Percentiles rank a stretch among this genome's conserved stretches.
Conservation (phyloP, 2,329 filamentous ascomycete species). For the Colletotrichum abscissum region DNA sequence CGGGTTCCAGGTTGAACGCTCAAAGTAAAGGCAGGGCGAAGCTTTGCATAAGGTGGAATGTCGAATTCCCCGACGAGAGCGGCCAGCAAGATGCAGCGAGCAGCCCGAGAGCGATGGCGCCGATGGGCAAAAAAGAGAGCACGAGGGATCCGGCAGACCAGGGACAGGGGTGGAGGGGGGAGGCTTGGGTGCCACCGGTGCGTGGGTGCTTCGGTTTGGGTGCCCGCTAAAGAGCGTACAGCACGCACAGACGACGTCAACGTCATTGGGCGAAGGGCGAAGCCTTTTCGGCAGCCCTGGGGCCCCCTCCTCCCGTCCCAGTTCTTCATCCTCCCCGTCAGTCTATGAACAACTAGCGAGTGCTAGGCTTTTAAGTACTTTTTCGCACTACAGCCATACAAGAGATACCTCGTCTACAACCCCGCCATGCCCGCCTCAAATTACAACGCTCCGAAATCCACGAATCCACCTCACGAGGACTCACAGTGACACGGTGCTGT, state of each 20-base stretch:
- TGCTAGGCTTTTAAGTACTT: background rate
- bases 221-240: conserved; percentile 26
- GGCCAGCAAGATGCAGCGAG: conserved; percentile 18
- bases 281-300: conserved; percentile 1
- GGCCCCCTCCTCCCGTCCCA: background rate
- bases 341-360: background rate
- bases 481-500: background rate
- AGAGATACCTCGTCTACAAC: too few species aligned
- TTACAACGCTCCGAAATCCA: background rate
- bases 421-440: background rate
- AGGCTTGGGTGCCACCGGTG: background rate
- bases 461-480: background rate
- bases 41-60: background rate
- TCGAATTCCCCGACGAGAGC: background rate
- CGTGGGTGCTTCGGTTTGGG: background rate
- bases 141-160: conserved; percentile 27
- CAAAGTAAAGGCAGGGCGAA: background rate
- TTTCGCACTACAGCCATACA: too few species aligned
- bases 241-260: conserved; percentile 16
- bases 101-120: conserved; percentile 17
- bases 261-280: conserved; percentile 15
- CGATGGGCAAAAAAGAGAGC: conserved; percentile 4
- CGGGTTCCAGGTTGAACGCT: background rate
- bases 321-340: background rate
- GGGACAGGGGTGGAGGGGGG: background rate